phyloP scores from a whole-genome alignment of 1,284 basidiomycete species.

The Cutaneotrichosporon sp. region DNA sequence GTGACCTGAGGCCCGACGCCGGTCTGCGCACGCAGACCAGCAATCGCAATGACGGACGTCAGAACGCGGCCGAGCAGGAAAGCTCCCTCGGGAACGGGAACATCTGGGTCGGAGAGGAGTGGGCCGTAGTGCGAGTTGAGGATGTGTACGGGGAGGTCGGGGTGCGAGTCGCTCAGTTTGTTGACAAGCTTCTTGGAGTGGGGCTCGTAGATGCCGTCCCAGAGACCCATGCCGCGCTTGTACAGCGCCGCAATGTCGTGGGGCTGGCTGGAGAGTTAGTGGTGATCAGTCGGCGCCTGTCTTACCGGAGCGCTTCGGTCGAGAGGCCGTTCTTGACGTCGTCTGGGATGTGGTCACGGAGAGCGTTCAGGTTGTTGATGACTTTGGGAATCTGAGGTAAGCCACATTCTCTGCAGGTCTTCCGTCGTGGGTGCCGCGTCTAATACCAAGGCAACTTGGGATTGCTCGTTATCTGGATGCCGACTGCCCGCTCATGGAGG shows the following conservation, averaged over 20 bases:
- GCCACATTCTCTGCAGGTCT: background rate
- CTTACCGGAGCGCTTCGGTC: conserved; percentile 54
- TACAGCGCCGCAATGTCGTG: conserved; percentile 62
- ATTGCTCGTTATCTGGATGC: no score
- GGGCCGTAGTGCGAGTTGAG: conserved; percentile 83
- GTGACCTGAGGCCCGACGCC: conserved; percentile 85
- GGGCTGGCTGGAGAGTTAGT: conserved; percentile 22
- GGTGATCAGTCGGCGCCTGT: background rate
- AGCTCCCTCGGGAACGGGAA: conserved; percentile 30
- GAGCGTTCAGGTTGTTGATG: conserved; percentile 72
- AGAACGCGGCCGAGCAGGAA: conserved; percentile 65
- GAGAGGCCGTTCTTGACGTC: conserved; percentile 56
- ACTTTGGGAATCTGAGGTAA: conserved; percentile 49
- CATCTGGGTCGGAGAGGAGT: conserved; percentile 69
- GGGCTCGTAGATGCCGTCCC: conserved; percentile 88
- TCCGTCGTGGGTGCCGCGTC: no score
- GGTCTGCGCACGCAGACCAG: conserved; percentile 83
- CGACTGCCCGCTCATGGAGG: no score
- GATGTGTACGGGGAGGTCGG: conserved; percentile 72
- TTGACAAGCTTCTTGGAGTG: conserved; percentile 80
- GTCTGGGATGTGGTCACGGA: conserved; percentile 68
- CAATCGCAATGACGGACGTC: conserved; percentile 82
- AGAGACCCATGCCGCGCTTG: conserved; percentile 64
- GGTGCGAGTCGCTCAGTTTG: conserved; percentile 74
- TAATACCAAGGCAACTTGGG: no score